Evolutionary conservation across 768 basidiomycete species (phyloP).

Genomic region (Mycena latifolia): DNA sequence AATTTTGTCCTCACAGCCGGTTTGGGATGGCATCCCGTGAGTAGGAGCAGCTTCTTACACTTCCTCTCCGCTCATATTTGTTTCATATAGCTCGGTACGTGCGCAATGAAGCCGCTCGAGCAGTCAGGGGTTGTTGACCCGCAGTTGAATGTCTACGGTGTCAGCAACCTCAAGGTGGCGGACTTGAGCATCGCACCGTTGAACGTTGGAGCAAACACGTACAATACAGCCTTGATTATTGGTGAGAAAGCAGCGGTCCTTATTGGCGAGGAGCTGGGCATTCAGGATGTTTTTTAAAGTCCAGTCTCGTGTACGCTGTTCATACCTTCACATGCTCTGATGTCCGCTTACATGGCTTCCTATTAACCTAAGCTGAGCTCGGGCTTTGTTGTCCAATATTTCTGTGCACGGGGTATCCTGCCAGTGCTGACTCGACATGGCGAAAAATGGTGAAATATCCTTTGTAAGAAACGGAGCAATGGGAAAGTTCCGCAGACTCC

Average conservation of each 20-base stretch:
- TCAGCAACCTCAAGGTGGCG: constrained; percentile 57
- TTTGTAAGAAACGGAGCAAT: too few species aligned
- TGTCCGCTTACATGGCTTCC: too few species aligned
- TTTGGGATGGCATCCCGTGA: constrained; percentile 22
- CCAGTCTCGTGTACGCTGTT: too few species aligned
- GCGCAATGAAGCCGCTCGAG: constrained; percentile 61
- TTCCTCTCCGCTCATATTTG: not conserved
- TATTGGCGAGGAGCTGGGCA: constrained; percentile 59
- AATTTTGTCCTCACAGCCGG: not conserved
- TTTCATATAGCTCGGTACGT: constrained; percentile 56
- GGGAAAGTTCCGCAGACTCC: too few species aligned
- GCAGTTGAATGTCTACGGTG: constrained; percentile 58
- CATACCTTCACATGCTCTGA: too few species aligned
- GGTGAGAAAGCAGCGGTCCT: constrained; percentile 70
- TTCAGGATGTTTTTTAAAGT: constrained; percentile 28
- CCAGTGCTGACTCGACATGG: too few species aligned
- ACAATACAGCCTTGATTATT: constrained; percentile 52
- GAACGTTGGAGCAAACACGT: constrained; percentile 52
- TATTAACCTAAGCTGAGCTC: too few species aligned
- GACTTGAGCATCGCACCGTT: constrained; percentile 44
- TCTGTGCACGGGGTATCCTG: too few species aligned
- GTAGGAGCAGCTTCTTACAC: not conserved
- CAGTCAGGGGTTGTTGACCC: constrained; percentile 61
- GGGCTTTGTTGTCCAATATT: too few species aligned
- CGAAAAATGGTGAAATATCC: too few species aligned